These are phyloP conservation scores for Kwoniella botswanensis DNA, from an alignment of 768 basidiomycete species.

Conservation along the genomic window DNA sequence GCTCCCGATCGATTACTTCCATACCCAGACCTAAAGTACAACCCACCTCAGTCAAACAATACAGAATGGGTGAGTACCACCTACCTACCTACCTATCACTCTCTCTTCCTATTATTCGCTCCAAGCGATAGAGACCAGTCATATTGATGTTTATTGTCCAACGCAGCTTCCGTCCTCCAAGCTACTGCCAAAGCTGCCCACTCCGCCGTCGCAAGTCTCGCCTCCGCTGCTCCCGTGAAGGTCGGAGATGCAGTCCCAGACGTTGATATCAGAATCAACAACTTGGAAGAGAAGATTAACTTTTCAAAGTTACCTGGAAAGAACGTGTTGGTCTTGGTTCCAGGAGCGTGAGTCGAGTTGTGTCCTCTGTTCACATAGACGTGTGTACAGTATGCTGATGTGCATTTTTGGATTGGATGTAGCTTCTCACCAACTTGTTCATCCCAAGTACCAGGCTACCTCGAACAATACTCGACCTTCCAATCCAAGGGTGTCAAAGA, in stretches of 20 bases:
- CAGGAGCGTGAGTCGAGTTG: slow-evolving; percentile 60
- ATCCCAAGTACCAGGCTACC: slow-evolving; percentile 65
- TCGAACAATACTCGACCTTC: slow-evolving; percentile 71
- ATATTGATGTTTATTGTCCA: background rate
- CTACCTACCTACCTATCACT: too few species aligned
- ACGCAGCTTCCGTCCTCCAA: slow-evolving; percentile 59
- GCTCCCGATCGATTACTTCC: slow-evolving; percentile 21
- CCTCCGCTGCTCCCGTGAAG: slow-evolving; percentile 61
- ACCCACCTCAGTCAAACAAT: slow-evolving; percentile 15
- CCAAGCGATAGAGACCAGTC: too few species aligned
- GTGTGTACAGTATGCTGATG: background rate
- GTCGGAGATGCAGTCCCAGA: slow-evolving; percentile 64
- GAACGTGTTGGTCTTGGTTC: slow-evolving; percentile 67
- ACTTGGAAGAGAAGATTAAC: slow-evolving; percentile 59
- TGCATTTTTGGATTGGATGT: background rate
- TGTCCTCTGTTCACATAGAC: background rate
- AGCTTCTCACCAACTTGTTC: slow-evolving; percentile 74
- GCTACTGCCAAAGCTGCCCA: slow-evolving; percentile 67
- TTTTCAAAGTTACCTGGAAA: slow-evolving; percentile 53
- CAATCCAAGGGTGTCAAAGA: slow-evolving; percentile 75
- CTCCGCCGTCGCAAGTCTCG: slow-evolving; percentile 64
- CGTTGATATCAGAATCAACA: slow-evolving; percentile 67
- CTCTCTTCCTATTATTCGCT: too few species aligned
- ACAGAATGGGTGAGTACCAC: slow-evolving; percentile 31
- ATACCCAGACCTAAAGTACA: slow-evolving; percentile 14